Evolutionary conservation across 2,329 filamentous ascomycete species (phyloP).

Genomic region (Colletotrichum musae): DNA sequence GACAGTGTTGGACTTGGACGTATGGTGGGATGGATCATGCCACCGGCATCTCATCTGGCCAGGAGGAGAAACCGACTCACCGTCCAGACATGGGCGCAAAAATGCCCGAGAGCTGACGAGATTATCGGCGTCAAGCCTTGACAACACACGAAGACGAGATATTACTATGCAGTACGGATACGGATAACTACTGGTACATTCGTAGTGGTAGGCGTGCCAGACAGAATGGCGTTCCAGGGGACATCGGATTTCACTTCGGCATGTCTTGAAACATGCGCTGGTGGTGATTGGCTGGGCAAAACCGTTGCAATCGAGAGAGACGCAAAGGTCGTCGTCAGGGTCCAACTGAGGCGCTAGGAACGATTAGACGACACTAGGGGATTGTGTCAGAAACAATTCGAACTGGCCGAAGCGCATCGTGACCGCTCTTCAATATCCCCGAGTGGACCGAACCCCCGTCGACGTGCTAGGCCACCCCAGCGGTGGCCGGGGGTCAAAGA

Average conservation of each 20-base stretch:
- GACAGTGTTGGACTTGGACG: not conserved
- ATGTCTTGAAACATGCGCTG: constrained; percentile 24
- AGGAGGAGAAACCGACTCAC: not conserved
- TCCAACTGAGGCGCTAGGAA: constrained; percentile 34
- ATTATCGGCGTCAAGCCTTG: constrained; percentile 15
- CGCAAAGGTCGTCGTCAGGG: constrained; percentile 24
- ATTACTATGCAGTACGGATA: too few species aligned
- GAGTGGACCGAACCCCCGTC: constrained; percentile 12
- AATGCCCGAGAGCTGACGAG: not conserved
- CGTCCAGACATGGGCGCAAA: not conserved
- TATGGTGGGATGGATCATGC: constrained; percentile 7
- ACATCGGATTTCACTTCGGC: constrained; percentile 17
- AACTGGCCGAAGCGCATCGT: constrained; percentile 23
- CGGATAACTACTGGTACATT: too few species aligned
- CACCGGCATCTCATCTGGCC: not conserved
- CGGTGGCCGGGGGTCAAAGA: constrained; percentile 19
- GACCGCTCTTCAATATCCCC: constrained; percentile 36
- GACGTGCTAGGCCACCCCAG: constrained; percentile 11
- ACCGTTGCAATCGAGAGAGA: constrained; percentile 34
- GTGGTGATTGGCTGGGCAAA: constrained; percentile 26
- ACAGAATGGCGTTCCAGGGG: constrained; percentile 11
- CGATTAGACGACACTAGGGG: constrained; percentile 35
- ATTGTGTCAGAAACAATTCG: constrained; percentile 29
- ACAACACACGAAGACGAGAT: not conserved
- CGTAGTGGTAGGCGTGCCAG: not conserved